Percentiles rank a stretch among this genome's conserved stretches.
Evolutionary conservation across 2,329 filamentous ascomycete species (phyloP).

Genomic region (Pseudocercospora crystallina): DNA sequence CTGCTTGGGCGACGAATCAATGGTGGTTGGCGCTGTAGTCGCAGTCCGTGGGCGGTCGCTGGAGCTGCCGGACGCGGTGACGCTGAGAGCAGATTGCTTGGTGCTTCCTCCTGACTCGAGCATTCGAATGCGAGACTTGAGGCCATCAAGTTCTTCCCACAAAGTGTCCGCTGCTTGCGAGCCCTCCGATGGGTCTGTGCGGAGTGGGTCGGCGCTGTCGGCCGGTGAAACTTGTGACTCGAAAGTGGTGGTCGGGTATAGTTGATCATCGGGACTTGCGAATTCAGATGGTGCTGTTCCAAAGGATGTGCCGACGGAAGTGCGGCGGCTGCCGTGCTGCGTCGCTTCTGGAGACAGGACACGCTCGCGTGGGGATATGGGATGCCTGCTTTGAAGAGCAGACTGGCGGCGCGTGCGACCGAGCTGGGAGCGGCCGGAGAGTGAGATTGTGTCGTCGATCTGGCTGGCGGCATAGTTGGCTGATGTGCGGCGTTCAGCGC

Average conservation of each 20-base stretch:
- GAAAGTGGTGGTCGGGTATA: conserved; percentile 2
- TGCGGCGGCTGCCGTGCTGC: conserved; percentile 25
- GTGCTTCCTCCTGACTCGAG: conserved; percentile 83
- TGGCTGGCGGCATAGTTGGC: conserved; percentile 13
- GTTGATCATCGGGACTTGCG: conserved; percentile 4
- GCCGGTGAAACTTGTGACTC: conserved; percentile 31
- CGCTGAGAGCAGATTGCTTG: conserved; percentile 75
- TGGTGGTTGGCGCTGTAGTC: conserved; percentile 84
- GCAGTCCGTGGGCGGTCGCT: conserved; percentile 86
- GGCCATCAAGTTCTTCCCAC: conserved; percentile 94
- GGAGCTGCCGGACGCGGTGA: conserved; percentile 70
- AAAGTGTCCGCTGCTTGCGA: conserved; percentile 90
- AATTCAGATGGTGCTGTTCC: conserved; percentile 5
- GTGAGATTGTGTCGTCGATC: conserved; percentile 24
- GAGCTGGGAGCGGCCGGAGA: conserved; percentile 22
- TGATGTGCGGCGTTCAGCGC: conserved; percentile 2
- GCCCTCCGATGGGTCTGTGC: conserved; percentile 65
- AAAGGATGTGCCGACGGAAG: conserved; percentile 24
- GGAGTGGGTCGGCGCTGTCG: conserved; percentile 47
- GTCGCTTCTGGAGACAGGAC: conserved; percentile 29
- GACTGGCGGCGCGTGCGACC: conserved; percentile 25
- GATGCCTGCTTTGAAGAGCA: conserved; percentile 20
- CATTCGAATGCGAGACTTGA: conserved; percentile 89
- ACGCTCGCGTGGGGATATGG: conserved; percentile 23
- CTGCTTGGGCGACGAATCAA: conserved; percentile 85